Evolutionary conservation across 805 yeast species (phyloP).

Genomic region (Candida coquimbonensis): DNA sequence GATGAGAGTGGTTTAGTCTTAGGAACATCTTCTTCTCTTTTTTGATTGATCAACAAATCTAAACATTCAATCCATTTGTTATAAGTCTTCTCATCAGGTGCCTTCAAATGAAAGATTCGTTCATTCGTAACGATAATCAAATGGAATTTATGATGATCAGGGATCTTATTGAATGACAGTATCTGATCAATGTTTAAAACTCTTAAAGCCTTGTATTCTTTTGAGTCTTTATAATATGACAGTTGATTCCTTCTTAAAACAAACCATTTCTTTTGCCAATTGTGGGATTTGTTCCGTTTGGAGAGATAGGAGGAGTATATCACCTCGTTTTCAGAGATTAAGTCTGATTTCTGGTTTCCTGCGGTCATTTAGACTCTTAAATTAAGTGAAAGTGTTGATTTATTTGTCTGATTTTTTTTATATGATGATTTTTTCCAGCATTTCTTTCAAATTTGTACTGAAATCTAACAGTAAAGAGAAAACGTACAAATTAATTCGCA

Average conservation of each 20-base stretch:
- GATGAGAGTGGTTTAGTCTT: neutral
- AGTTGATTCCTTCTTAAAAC: conserved; percentile 32
- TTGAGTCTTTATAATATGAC: conserved; percentile 32
- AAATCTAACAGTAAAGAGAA: no score
- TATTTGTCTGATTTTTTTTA: no score
- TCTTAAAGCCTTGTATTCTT: conserved; percentile 31
- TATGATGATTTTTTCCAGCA: no score
- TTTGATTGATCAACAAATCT: neutral
- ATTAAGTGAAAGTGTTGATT: no score
- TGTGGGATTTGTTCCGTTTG: conserved; percentile 28
- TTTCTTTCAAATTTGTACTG: no score
- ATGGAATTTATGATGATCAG: conserved; percentile 15
- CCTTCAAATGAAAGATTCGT: conserved; percentile 18
- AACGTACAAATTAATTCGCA: no score
- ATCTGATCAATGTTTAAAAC: conserved; percentile 23
- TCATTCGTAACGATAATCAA: conserved; percentile 19
- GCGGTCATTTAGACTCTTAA: neutral
- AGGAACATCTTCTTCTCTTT: no score
- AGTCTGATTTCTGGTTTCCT: neutral
- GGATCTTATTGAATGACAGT: conserved; percentile 15
- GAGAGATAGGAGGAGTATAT: conserved; percentile 24
- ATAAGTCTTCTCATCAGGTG: conserved; percentile 15
- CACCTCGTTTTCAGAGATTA: conserved; percentile 11
- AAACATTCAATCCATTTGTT: conserved; percentile 15
- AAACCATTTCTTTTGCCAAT: conserved; percentile 35